phyloP scores from a whole-genome alignment of 331 rosid genomes.

The Telfairia occidentalis region DNA sequence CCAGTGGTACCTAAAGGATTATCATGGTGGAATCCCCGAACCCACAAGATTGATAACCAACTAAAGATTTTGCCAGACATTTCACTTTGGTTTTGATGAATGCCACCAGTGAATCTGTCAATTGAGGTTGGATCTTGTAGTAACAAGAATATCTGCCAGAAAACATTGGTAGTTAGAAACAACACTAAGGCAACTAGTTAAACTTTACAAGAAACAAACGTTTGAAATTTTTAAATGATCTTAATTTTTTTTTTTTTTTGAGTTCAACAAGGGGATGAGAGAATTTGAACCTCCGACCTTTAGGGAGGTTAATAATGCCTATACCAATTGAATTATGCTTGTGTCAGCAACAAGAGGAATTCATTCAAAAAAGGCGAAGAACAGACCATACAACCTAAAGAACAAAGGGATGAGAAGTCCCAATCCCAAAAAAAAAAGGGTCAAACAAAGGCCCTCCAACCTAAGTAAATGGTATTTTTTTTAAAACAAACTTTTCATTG shows the following conservation, averaged over 20 bases:
- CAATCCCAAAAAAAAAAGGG: neutral
- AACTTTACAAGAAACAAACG: neutral
- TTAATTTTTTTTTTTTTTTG: neutral
- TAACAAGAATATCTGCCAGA: conserved; percentile 56
- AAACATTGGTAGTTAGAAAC: neutral
- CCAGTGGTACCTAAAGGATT: conserved; percentile 64
- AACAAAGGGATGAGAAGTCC: neutral
- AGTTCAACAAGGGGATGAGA: too few species aligned
- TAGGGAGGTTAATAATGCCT: too few species aligned
- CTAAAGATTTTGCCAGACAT: conserved; percentile 34
- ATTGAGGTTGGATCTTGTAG: conserved; percentile 45
- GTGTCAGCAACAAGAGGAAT: neutral
- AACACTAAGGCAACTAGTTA: neutral
- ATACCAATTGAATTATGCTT: too few species aligned
- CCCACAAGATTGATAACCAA: conserved; percentile 83
- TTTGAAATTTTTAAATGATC: neutral
- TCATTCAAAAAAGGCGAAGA: neutral
- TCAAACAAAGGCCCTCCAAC: neutral
- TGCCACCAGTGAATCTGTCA: conserved; percentile 22
- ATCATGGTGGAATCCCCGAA: conserved; percentile 64
- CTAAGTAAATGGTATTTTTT: neutral
- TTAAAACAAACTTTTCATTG: too few species aligned
- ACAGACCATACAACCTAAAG: too few species aligned
- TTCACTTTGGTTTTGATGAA: conserved; percentile 35
- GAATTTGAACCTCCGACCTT: too few species aligned